Evolutionary conservation across 2,329 filamentous ascomycete species (phyloP), one percentile per base, ranked within the genome.

Genomic region (Phialophora tarda): DNA sequence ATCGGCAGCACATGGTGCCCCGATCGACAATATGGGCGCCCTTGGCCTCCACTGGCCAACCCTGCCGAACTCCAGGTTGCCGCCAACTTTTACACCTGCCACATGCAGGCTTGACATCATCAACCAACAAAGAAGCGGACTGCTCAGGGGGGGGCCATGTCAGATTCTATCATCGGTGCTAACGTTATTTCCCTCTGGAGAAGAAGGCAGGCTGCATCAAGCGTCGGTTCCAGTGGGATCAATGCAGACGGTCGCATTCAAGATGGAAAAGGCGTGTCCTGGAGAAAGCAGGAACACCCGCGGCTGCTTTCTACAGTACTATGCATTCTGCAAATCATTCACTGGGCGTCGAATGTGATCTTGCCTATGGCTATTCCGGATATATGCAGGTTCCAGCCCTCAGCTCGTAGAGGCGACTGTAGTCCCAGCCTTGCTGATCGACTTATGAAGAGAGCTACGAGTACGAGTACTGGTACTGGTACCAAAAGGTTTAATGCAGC

Each of bases 71-170:
- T n/a, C 38, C 38, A 44, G 38, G 38, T 44, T 44, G 38, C 48
- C 10, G 48, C 48, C 48, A 51, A 51, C 48, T 51, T 51, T 51
- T 51, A 17, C 48, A 6, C 23, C 48, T 11, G 48, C 48, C 48
- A 51, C 24, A 26, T 26, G 23, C 48, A 51, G 23, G 38, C 48
- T 24, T 51, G 48, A 51, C 24, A 51, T 51, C 48, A 51, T 51
- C 48, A 28, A 2, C 38, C 38, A 44, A 44, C 38, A 44, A 44
- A 44, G 1, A 2, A 2, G 38, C 38, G n/a, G 38, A 44, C 14
- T 44, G 34, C 14, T 6, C 38, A n/a, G 17, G 38, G 38, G 17
- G 17, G 2, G 7, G 8, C 12, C 48, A 24, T 51, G 48, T 24
- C 48, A 5, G 48, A 51, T 26, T 51, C 14, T 28, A 28, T 51